A percentile compares a stretch with the other conserved stretches of the same genome.
These are phyloP conservation scores for Pseudogymnoascus sp. DNA, from an alignment of 2,329 filamentous ascomycete species.

Conservation along the genomic window DNA sequence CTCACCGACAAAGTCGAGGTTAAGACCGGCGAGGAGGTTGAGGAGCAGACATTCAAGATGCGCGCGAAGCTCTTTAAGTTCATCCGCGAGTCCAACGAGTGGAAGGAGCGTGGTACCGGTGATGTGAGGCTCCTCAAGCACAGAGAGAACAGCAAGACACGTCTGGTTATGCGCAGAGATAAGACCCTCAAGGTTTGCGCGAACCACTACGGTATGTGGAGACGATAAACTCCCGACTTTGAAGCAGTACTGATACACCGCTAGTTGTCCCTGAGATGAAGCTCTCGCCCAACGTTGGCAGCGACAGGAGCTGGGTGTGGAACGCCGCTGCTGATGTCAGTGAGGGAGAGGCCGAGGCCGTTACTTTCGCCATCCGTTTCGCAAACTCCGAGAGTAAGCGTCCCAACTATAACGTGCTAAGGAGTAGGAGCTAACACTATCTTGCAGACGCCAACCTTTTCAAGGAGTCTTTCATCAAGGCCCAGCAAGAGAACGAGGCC, in stretches of 20 bases:
- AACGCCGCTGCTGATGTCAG: constrained; percentile 96
- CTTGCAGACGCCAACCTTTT: constrained; percentile 81
- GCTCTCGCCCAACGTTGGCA: constrained; percentile 94
- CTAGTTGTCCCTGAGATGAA: constrained; percentile 97
- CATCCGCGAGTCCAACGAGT: constrained; percentile 82
- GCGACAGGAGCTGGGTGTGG: constrained; percentile 99
- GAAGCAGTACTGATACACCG: constrained; percentile 15
- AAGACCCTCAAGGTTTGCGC: constrained; percentile 99
- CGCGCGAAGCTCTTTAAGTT: constrained; percentile 99
- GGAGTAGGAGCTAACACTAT: constrained; percentile 24
- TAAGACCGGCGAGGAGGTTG: constrained; percentile 96
- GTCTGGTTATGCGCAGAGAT: constrained; percentile 96
- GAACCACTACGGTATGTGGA: constrained; percentile 88
- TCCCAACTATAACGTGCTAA: not conserved
- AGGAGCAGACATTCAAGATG: constrained; percentile 99
- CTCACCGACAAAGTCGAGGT: constrained; percentile 94
- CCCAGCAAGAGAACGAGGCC: constrained; percentile 90
- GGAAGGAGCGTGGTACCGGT: constrained; percentile 98
- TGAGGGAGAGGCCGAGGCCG: constrained; percentile 93
- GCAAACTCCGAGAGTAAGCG: constrained; percentile 89
- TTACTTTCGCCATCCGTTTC: constrained; percentile 93
- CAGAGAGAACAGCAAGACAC: constrained; percentile 96
- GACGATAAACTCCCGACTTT: not conserved
- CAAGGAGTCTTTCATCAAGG: constrained; percentile 96
- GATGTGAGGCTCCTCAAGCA: constrained; percentile 96